Percentiles rank a stretch among this genome's conserved stretches.
Conservation (phyloP, 192 early-diverging fungal species). For the Kappamyces sp. region DNA sequence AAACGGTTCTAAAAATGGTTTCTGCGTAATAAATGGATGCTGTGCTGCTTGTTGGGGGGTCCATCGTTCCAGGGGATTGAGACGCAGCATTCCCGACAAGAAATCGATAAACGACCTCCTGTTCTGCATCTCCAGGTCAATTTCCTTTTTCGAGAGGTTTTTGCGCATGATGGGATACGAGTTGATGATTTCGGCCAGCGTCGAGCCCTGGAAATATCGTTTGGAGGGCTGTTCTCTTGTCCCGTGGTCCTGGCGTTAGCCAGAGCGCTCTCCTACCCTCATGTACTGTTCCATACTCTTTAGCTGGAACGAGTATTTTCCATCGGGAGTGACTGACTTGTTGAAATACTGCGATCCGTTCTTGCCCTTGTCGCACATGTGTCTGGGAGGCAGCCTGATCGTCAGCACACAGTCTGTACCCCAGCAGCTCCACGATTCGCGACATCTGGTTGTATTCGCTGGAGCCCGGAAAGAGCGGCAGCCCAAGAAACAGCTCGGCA, state of each 20-base stretch:
- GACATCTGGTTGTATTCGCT: slow-evolving; percentile 95
- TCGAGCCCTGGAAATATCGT: slow-evolving; percentile 81
- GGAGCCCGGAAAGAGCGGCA: slow-evolving; percentile 91
- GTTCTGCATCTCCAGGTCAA: slow-evolving; percentile 64
- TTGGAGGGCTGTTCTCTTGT: slow-evolving; percentile 87
- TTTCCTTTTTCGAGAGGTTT: slow-evolving; percentile 55
- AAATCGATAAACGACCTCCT: slow-evolving; percentile 86
- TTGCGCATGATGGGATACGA: slow-evolving; percentile 74
- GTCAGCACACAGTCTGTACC: slow-evolving; percentile 37
- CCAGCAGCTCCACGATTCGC: slow-evolving; percentile 91
- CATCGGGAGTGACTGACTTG: slow-evolving; percentile 41
- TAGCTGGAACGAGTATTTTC: slow-evolving; percentile 54
- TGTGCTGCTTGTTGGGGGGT: slow-evolving; percentile 87
- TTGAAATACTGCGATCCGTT: slow-evolving; percentile 82
- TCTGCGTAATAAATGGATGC: slow-evolving; percentile 95
- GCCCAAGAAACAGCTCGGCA: slow-evolving; percentile 89
- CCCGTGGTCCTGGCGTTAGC: slow-evolving; percentile 57
- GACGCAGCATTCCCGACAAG: slow-evolving; percentile 76
- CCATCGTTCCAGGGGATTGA: slow-evolving; percentile 93
- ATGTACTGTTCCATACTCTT: slow-evolving; percentile 80
- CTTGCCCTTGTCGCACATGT: slow-evolving; percentile 94
- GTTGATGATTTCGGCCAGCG: slow-evolving; percentile 81
- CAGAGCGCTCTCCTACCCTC: slow-evolving; percentile 22
- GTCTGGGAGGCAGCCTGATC: slow-evolving; percentile 66
- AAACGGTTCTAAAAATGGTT: slow-evolving; percentile 67